Conservation (phyloP, 257 asterid species). For the Solanum peruvianum region DNA sequence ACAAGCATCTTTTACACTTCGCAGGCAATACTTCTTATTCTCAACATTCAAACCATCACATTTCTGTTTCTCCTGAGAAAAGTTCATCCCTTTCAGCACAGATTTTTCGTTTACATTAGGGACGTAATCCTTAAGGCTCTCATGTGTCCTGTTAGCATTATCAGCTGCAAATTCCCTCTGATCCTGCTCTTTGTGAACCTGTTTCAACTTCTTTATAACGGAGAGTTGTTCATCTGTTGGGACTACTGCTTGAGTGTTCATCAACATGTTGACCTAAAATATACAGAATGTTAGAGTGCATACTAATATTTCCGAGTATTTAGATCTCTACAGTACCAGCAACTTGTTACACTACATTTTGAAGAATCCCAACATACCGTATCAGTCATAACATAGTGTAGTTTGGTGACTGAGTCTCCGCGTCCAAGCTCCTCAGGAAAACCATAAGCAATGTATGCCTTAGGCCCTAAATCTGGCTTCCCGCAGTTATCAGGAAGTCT, state of each 20-base stretch:
- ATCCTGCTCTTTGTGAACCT: background rate
- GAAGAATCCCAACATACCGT: background rate
- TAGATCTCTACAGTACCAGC: background rate
- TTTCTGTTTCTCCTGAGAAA: background rate
- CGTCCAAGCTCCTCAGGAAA: background rate
- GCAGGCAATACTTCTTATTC: background rate
- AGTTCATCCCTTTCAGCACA: background rate
- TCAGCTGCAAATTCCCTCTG: slow-evolving; percentile 2
- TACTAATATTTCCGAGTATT: background rate
- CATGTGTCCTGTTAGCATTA: background rate
- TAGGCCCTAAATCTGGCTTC: background rate
- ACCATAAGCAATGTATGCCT: background rate
- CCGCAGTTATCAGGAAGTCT: background rate
- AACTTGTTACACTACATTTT: background rate
- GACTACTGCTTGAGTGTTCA: slow-evolving; percentile 29
- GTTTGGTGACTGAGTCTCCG: background rate
- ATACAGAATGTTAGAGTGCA: slow-evolving; percentile 1
- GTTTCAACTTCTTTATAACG: slow-evolving; percentile 22
- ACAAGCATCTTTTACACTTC: background rate
- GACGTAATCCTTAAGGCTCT: background rate
- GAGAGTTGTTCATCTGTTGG: slow-evolving; percentile 14
- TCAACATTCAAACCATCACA: background rate
- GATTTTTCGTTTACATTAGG: background rate
- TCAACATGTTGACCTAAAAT: slow-evolving; percentile 64
- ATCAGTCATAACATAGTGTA: background rate